These are phyloP conservation scores for Solanum hybrid DNA, from an alignment of 305 asterid species.

Conservation along the genomic window DNA sequence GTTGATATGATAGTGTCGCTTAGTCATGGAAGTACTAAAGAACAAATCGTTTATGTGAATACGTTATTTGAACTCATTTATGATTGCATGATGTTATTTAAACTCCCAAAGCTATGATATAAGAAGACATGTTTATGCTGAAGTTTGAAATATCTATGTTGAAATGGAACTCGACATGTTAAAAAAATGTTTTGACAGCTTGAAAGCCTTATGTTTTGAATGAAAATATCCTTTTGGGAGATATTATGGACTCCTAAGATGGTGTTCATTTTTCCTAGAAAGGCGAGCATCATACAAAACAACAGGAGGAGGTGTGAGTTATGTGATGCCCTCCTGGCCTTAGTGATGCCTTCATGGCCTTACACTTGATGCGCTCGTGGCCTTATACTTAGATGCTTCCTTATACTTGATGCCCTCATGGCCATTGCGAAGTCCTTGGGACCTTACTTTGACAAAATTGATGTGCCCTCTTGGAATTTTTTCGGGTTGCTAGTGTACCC, in stretches of 20 bases:
- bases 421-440: not conserved
- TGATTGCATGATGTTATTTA: not conserved
- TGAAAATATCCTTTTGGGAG: not conserved
- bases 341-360: not conserved
- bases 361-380: not conserved
- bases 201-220: not conserved
- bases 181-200: not conserved
- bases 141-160: not conserved
- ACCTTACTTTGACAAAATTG: not conserved
- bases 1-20: not conserved
- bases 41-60: not conserved
- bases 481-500: not conserved
- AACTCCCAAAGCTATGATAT: not conserved
- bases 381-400: not conserved
- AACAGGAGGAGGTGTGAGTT: not conserved
- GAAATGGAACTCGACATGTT: not conserved
- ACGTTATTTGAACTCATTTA: not conserved
- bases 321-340: not conserved
- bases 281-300: not conserved
- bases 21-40: not conserved
- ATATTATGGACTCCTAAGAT: not conserved
- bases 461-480: not conserved
- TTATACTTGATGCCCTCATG: not conserved
- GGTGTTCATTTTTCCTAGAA: not conserved
- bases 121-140: not conserved